Base-by-base conservation (phyloP, 495 filamentous ascomycete species). In the Aspergillus coremiiformis region DNA sequence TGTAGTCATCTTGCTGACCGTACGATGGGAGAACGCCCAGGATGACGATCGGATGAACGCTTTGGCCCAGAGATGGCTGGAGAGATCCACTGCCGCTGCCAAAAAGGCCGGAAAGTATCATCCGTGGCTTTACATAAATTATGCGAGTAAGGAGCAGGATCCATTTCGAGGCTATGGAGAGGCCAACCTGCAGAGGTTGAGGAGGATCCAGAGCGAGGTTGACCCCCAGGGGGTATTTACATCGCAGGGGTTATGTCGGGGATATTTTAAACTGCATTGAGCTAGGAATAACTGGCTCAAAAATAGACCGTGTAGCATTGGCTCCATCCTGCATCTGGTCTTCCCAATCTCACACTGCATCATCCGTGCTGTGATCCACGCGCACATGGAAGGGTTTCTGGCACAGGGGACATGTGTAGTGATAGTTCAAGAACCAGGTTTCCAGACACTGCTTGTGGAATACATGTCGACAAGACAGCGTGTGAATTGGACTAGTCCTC, bases 121-220 rank as follows among this genome's bases (percentile, higher is more conserved):
- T 39, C 29, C 22, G 15, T 55, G 41, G 39, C 19, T 50, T 6
- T 55, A 55, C 39, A 43, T 67, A 14, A 67, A 69, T 33, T 68
- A 66, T 33, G 60, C 65, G 3, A 55, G 32, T 26, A 41, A 43
- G 8, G 47, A 53, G 19, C 68, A 69, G 59, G 53, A 66, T 29
- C 61, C 64, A 14, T 65, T 73, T 26, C 49, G 22, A 15, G 58
- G 60, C 15, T 72, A 72, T 52, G 72, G 69, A 10, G 8, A 35
- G 14, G 54, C 54, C n/a, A 66, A 54, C 39, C 3, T 17, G 48
- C 59, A 23, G 27, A 53, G 30, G 26, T 19, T 52, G 17, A 20
- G 17, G 10, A n/a, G 6, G 1, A 24, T 52, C 9, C 49, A 52
- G 32, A n/a, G 15, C 20, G 9, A n/a, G 4, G 30, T 52, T 17